Percentiles rank a stretch among this genome's conserved stretches.
These are phyloP conservation scores for Tephrocybe sp. DNA, from an alignment of 768 basidiomycete genomes.

Conservation along the genomic window DNA sequence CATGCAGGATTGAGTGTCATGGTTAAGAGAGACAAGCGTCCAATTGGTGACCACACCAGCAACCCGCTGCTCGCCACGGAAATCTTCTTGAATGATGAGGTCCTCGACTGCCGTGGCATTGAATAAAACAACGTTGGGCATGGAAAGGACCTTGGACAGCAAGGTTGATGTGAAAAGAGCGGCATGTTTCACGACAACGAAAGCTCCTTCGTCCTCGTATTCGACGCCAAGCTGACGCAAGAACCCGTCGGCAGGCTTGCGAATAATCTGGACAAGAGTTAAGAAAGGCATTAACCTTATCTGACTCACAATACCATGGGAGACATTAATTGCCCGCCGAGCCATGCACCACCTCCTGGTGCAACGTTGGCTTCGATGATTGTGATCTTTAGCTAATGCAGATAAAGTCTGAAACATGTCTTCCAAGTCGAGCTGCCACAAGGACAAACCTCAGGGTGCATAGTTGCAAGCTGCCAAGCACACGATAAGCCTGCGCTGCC, in stretches of 20 bases:
- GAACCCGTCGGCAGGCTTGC: constrained; percentile 75
- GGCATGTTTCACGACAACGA: constrained; percentile 80
- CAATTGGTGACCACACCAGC: constrained; percentile 51
- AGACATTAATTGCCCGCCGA: constrained; percentile 77
- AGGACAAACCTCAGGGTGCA: constrained; percentile 55
- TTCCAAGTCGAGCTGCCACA: neutral
- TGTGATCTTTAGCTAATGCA: constrained; percentile 42
- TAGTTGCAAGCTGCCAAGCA: constrained; percentile 69
- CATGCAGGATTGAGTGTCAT: constrained; percentile 78
- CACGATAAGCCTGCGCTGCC: constrained; percentile 70
- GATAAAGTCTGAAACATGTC: neutral
- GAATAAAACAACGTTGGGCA: constrained; percentile 72
- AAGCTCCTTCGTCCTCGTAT: constrained; percentile 75
- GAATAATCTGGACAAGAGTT: constrained; percentile 49
- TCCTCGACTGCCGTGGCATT: constrained; percentile 84
- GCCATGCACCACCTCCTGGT: constrained; percentile 76
- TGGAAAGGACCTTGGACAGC: constrained; percentile 64
- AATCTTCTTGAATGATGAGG: constrained; percentile 65
- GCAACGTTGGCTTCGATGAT: constrained; percentile 79
- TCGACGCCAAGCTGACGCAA: constrained; percentile 65
- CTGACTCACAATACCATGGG: constrained; percentile 51
- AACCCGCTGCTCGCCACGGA: constrained; percentile 47
- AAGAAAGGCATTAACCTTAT: neutral
- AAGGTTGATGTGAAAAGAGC: constrained; percentile 79
- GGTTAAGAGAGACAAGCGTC: constrained; percentile 52